Evolutionary conservation across 371 early-diverging fungal genomes (phyloP), one percentile per base, ranked within the genome.

Genomic region (Rhizopus microsporus): DNA sequence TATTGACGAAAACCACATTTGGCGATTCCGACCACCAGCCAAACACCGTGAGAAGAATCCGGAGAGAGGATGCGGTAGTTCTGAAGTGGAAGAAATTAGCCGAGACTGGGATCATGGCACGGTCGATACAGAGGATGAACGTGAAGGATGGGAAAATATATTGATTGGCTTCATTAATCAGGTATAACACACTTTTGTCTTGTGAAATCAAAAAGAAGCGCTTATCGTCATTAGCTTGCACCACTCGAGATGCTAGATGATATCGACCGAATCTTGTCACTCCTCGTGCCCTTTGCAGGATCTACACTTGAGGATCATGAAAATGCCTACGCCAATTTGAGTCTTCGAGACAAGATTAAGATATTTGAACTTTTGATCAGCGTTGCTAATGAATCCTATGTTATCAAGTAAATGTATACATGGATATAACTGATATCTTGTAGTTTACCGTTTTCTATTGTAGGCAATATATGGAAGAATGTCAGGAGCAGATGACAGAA

Each of bases 381-480:
- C 57, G 71, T 76, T 50, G 78, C 84, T 15, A 78, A 78, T 45
- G 75, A 78, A 44, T 72, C 71, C 15, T 39, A 54, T 40, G 63
- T 68, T 30, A 75, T 78, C 60, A 78, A 75, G 75, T 74, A 69
- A 54, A 64, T 44, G 9, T 34, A 29, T n/a, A 46, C n/a, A 34
- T 0, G 17, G 13, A 50, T 35, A 16, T 23, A 37, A 13, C 13
- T 52, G 5, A 2, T 23, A 23, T 2, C 53, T 43, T 57, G n/a
- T 43, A 32, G 33, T 17, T 7, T 40, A 32, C 6, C 23, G 23
- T 47, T 40, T 46, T 17, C 32, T 46, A 7, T 23, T 40, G 4
- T 46, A 77, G 88, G 54, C 59, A 74, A 23, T 88, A 84, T 62
- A 80, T 91, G 72, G 89, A 87, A 79, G 65, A 83, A 53, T 88